These are phyloP conservation scores for Claviceps spartinae DNA, from an alignment of 2,329 filamentous ascomycete species.

Conservation along the genomic window DNA sequence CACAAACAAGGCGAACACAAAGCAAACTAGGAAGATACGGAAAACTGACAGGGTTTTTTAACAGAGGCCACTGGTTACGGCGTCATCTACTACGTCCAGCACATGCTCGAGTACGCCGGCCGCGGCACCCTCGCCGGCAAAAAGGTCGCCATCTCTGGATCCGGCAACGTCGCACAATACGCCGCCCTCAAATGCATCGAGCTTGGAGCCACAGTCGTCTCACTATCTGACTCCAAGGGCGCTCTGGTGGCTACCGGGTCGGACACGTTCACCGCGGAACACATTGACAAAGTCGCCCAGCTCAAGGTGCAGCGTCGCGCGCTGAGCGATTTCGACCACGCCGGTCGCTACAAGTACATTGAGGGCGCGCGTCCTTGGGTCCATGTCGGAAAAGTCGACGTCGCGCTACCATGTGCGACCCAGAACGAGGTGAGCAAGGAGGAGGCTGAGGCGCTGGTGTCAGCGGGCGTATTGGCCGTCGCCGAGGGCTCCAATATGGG, in stretches of 20 bases:
- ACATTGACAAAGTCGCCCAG: slow-evolving; percentile 64
- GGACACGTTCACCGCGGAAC: slow-evolving; percentile 58
- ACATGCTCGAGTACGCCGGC: slow-evolving; percentile 89
- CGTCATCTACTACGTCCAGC: slow-evolving; percentile 88
- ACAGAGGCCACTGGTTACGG: slow-evolving; percentile 89
- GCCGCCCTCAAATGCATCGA: slow-evolving; percentile 93
- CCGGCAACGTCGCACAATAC: slow-evolving; percentile 96
- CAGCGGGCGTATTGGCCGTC: slow-evolving; percentile 66
- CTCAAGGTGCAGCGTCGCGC: slow-evolving; percentile 82
- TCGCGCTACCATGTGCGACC: slow-evolving; percentile 84
- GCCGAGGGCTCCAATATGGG: slow-evolving; percentile 99
- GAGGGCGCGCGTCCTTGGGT: slow-evolving; percentile 81
- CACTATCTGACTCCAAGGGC: slow-evolving; percentile 86
- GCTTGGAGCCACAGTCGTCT: slow-evolving; percentile 84
- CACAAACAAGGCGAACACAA: background rate
- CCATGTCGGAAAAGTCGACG: slow-evolving; percentile 78
- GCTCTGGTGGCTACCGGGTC: slow-evolving; percentile 60
- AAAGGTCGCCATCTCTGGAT: slow-evolving; percentile 89
- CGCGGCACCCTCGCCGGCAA: slow-evolving; percentile 80
- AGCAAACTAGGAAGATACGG: too few relatives aligned
- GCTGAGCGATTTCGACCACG: slow-evolving; percentile 56
- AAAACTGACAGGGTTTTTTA: slow-evolving; percentile 2
- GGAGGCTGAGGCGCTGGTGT: slow-evolving; percentile 73
- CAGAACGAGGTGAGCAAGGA: slow-evolving; percentile 95
- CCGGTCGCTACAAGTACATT: slow-evolving; percentile 68